Evolutionary conservation across 225 moss, liverwort and hornwort genomes (phyloP).

Genomic region (Thuidium tamariscinum): DNA sequence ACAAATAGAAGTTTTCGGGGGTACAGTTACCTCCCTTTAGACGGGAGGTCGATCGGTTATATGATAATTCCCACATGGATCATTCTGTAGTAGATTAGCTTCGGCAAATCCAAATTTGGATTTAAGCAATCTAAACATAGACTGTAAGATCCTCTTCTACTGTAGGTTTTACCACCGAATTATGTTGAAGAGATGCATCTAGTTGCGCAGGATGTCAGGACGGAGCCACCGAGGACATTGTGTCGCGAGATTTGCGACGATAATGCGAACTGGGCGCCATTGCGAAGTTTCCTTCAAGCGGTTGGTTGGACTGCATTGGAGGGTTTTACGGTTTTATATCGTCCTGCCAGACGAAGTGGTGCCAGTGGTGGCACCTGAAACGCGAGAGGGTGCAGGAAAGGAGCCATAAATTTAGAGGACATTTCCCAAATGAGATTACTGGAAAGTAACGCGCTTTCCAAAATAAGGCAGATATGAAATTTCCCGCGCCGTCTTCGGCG

Average conservation of each 20-base stretch:
- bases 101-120: background rate
- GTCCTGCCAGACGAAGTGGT: background rate
- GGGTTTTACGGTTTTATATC: background rate
- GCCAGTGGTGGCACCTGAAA: background rate
- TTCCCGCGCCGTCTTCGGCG: background rate
- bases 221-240: background rate
- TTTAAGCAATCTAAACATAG: background rate
- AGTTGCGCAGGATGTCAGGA: background rate
- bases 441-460: conserved; percentile 5
- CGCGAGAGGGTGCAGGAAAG: background rate
- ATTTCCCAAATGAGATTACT: background rate
- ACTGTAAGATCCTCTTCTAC: background rate
- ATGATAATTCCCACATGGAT: background rate
- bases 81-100: background rate
- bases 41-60: background rate
- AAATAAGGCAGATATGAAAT: background rate
- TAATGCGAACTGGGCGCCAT: background rate
- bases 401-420: background rate
- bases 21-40: too few species aligned
- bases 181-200: background rate
- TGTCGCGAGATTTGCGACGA: background rate
- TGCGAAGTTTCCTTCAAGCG: background rate
- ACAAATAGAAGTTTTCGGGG: background rate
- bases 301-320: background rate
- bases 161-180: background rate